Evolutionary conservation across 768 basidiomycete genomes (phyloP), one percentile per base, ranked within the genome.

Genomic region (Agaricus sinodeliciosus): DNA sequence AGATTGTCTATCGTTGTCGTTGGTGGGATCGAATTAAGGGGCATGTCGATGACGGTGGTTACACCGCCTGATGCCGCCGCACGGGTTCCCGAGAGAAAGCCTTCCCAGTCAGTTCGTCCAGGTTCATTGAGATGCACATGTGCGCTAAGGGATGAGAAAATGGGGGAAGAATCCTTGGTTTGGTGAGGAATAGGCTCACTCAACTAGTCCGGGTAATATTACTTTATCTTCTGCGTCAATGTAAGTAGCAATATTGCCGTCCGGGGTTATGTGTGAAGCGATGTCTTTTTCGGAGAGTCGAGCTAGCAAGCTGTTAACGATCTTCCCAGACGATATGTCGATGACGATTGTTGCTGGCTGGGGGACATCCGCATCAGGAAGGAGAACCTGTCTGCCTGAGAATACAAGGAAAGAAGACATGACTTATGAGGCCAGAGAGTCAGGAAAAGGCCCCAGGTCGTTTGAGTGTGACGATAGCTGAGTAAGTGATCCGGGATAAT

Each of bases 41-140:
- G 96, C 95, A 98, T 99, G 69, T 98, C 96, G 28, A 97, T 85
- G 18, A 98, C 73, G 5, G 92, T 91, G 7, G 94, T 97, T n/a
- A 97, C 82, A 6, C 95, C 96, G 18, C 95, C 95, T 1, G 92
- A 87, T 1, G 84, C 82, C 1, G 95, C 95, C 16, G 95, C 95
- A 50, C 75, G 71, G 1, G 94, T 94, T n/a, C 92, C 94, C 0
- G 91, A 90, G 70, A 77, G 80, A 65, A 96, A 95, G 0, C 94
- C 94, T 63, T 96, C 94, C 94, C 94, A 96, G 54, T 87, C 83
- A 2, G 90, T 91, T 22, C 94, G 82, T 11, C 94, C 94, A 7
- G 93, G 94, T 61, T 94, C 90, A 67, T 95, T 95, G 50, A 95
- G 78, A 68, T 96, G 94, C 22, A 95, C 94, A 62, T 96, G 90